A percentile compares a stretch with the other conserved stretches of the same genome.
Evolutionary conservation across 768 basidiomycete genomes (phyloP).

Genomic region (Lactarius hatsudake): DNA sequence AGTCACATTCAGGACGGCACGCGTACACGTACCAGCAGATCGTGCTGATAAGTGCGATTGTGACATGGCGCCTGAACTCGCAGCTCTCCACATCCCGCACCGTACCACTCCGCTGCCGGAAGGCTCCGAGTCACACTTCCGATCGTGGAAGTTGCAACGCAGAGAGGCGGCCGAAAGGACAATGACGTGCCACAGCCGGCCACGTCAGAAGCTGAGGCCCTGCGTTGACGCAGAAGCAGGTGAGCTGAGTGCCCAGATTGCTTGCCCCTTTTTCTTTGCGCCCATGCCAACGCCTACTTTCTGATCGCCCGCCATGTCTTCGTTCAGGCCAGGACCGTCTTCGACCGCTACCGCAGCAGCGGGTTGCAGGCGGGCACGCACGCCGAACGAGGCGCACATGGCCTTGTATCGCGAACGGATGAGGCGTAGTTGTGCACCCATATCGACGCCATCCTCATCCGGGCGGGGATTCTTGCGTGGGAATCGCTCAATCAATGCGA

Average conservation of each 20-base stretch:
- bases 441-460: slow-evolving; percentile 54
- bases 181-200: slow-evolving; percentile 20
- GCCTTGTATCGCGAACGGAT: slow-evolving; percentile 87
- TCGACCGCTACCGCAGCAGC: slow-evolving; percentile 13
- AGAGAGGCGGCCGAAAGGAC: not conserved
- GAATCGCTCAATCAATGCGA: slow-evolving; percentile 70
- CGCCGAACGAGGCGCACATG: slow-evolving; percentile 78
- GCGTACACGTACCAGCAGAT: slow-evolving; percentile 23
- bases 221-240: slow-evolving; percentile 17
- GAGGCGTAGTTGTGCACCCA: slow-evolving; percentile 72
- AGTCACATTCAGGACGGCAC: slow-evolving; percentile 13
- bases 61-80: slow-evolving; percentile 15
- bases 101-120: slow-evolving; percentile 4
- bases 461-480: slow-evolving; percentile 72
- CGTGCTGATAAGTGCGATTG: slow-evolving; percentile 22
- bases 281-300: slow-evolving; percentile 5
- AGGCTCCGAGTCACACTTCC: slow-evolving; percentile 11
- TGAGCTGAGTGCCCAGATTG: slow-evolving; percentile 18
- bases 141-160: slow-evolving; percentile 17
- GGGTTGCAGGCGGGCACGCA: slow-evolving; percentile 47
- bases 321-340: slow-evolving; percentile 1
- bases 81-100: slow-evolving; percentile 7
- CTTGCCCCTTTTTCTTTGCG: slow-evolving; percentile 11
- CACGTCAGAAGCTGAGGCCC: slow-evolving; percentile 27
- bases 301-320: not conserved